Base-by-base conservation (phyloP, 768 basidiomycete genomes). In the Collybiopsis confluens region DNA sequence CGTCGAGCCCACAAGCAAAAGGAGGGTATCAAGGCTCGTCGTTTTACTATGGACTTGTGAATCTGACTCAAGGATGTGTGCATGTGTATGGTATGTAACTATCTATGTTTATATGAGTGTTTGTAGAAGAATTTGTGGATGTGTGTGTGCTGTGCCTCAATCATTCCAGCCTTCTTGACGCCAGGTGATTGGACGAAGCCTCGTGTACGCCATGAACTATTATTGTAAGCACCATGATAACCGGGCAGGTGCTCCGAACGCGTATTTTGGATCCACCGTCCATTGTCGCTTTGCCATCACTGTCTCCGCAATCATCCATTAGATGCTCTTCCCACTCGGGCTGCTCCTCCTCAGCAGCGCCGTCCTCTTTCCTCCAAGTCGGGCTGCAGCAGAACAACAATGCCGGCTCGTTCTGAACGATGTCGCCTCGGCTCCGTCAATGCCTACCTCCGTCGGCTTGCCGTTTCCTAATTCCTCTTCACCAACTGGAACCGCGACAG, bases 351-450 rank as follows among this genome's bases (percentile, higher is more conserved):
- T 68, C 38, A 60, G 54, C 53, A 42, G 47, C 55, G n/a, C n/a
- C n/a, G n/a, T n/a, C n/a, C 13, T 49, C 63, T 26, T 37, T 52
- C 50, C 18, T 52, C 30, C 58, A 23, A 45, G n/a, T 42, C 11
- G 7, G 21, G 45, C 18, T 35, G 18, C 42, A n/a, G 59, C 58
- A 5, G 37, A 58, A 3, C 61, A 67, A n/a, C 71, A 70, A 59
- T 73, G 71, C 45, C 62, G 64, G 42, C 61, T 70, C 6, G 55
- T 40, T 45, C 54, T 58, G 7, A 55, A 62, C 49, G 61, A 59
- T 36, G 54, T 54, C 50, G 24, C 23, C 48, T 56, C 43, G 44
- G 45, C 41, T 33, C 35, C 52, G 43, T 20, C 55, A 23, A 56
- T 49, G 4, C 41, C 58, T 26, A 50, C 54, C 13, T 40, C 47